Evolutionary conservation across 352 stramenopile species (phyloP).

Genomic region (Phytophthora pisi): DNA sequence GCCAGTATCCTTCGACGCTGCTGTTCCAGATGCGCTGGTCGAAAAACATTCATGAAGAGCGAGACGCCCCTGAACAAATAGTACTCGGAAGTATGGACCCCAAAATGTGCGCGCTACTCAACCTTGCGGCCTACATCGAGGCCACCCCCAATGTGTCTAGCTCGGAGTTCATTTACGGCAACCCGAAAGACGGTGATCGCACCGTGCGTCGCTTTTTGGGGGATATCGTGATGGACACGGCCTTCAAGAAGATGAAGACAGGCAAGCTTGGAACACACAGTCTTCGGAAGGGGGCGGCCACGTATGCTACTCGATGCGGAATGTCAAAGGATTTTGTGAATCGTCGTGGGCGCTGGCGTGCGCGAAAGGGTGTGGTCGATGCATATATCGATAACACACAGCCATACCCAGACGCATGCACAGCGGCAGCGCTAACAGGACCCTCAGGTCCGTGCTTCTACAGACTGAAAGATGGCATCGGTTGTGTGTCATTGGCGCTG

Average conservation of each 20-base stretch:
- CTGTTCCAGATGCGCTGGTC: constrained; percentile 14
- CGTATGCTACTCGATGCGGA: constrained; percentile 14
- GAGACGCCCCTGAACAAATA: constrained; percentile 30
- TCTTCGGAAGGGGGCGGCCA: constrained; percentile 9
- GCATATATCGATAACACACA: constrained; percentile 17
- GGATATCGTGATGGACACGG: constrained; percentile 8
- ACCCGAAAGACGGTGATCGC: constrained; percentile 18
- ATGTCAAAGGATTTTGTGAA: constrained; percentile 19
- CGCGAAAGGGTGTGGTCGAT: constrained; percentile 12
- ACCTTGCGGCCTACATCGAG: constrained; percentile 26
- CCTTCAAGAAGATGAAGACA: constrained; percentile 11
- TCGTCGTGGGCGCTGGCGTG: constrained; percentile 17
- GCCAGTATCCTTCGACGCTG: constrained; percentile 6
- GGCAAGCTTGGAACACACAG: constrained; percentile 13
- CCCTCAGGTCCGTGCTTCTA: constrained; percentile 26
- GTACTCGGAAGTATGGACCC: constrained; percentile 29
- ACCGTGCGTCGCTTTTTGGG: constrained; percentile 16
- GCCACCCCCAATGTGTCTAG: background rate
- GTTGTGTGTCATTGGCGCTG: background rate
- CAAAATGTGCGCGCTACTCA: constrained; percentile 20
- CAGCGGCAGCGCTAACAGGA: constrained; percentile 7
- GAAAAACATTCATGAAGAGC: constrained; percentile 52
- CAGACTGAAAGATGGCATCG: constrained; percentile 8
- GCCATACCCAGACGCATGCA: constrained; percentile 11
- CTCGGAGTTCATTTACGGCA: constrained; percentile 22